These are phyloP conservation scores for Candida methanosorbosa DNA, from an alignment of 805 yeast species.

Conservation along the genomic window DNA sequence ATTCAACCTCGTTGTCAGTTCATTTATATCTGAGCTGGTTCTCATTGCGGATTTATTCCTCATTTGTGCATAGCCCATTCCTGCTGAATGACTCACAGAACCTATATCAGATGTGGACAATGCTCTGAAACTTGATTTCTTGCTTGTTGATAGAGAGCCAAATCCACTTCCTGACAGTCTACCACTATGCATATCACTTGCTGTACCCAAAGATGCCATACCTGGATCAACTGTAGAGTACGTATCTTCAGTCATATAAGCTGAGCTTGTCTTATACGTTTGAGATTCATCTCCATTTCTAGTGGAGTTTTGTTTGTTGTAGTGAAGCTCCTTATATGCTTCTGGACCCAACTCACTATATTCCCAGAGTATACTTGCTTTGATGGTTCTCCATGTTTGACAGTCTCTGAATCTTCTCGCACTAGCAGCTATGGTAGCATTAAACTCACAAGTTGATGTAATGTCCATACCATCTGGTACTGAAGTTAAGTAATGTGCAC, in stretches of 20 bases:
- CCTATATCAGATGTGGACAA: not conserved
- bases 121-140: constrained; percentile 1
- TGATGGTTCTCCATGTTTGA: constrained; percentile 55
- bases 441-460: constrained; percentile 46
- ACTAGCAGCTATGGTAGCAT: constrained; percentile 46
- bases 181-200: no score
- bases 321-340: no score
- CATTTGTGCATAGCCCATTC: not conserved
- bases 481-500: constrained; percentile 38
- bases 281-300: not conserved
- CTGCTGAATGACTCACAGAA: not conserved
- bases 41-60: no score
- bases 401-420: constrained; percentile 45
- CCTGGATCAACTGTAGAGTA: not conserved
- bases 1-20: not conserved
- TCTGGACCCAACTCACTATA: constrained; percentile 3
- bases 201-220: no score
- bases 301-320: no score
- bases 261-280: not conserved
- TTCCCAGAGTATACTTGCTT: constrained; percentile 34
- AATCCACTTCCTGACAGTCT: no score
- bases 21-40: not conserved
- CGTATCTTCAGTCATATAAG: not conserved
- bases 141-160: not conserved
- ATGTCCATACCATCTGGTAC: constrained; percentile 41